Evolutionary conservation across 1,284 basidiomycete species (phyloP), one percentile per base, ranked within the genome.

Genomic region (Microbotryum scabiosae): DNA sequence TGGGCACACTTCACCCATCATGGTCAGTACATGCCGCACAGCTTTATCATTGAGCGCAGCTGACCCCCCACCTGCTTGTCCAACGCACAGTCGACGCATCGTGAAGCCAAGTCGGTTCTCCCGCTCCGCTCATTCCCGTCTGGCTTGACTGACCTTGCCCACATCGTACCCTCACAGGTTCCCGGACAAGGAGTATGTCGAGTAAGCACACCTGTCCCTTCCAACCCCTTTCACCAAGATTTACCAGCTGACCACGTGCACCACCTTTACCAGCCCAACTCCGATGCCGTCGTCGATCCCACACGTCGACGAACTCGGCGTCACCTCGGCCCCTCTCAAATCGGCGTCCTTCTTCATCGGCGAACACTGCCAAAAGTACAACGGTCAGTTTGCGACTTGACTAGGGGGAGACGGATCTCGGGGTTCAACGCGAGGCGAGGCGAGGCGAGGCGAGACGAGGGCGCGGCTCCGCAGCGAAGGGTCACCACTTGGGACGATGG

Each of bases 291-390:
- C 53, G 75, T 47, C 82, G 56, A 76, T 90, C 28, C 92, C 93
- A 50, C 85, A 85, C 73, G 90, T 97, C 30, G 81, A 85, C 66
- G 96, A 99, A 78, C 78, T 99, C 55, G 96, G 94, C 57, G 82
- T 81, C 51, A 92, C 91, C 2, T 96, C 90, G 68, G 96, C 87
- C 57, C 96, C 96, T 5, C 80, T 98, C 71, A 97, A 98, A 81
- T 90, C 87, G 69, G 92, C 94, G 5, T 86, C 90, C 16, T 98
- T 97, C 83, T 97, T 97, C 80, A 86, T 98, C 74, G 96, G 92
- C 44, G 85, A 89, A 56, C 84, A 90, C 75, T 98, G 94, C 83
- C 90, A 91, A 78, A 88, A 91, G 63, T 94, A 87, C 79, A 97
- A 97, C 78, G 96, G 93, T 93, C 72, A 66, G 86, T 80, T 59